Evolutionary conservation across 768 basidiomycete species (phyloP).

Genomic region (Lyophyllum semitale): DNA sequence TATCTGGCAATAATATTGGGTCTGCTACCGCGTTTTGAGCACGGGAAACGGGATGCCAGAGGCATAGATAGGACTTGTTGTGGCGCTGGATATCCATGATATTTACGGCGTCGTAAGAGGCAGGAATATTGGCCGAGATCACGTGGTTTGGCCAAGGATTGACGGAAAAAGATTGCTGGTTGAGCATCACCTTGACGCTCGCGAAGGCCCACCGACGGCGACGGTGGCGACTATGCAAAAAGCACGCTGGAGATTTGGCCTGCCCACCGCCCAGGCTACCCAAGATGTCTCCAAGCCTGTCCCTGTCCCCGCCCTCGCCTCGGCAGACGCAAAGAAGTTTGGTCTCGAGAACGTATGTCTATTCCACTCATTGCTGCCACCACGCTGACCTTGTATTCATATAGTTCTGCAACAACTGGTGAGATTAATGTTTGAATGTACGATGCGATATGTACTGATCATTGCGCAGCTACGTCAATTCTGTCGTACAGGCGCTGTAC

Average conservation of each 20-base stretch:
- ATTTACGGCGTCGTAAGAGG: too few relatives aligned
- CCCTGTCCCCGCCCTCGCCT: conserved; percentile 39
- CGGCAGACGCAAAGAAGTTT: conserved; percentile 84
- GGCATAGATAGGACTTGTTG: neutral
- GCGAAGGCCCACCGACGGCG: conserved; percentile 12
- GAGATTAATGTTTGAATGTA: conserved; percentile 16
- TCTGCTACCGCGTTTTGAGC: neutral
- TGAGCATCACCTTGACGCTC: conserved; percentile 7
- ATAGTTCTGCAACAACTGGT: conserved; percentile 98
- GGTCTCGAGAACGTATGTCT: conserved; percentile 93
- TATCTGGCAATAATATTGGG: neutral
- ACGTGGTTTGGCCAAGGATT: conserved; percentile 15
- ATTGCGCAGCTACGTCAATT: conserved; percentile 87
- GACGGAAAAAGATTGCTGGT: conserved; percentile 16
- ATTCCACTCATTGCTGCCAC: neutral
- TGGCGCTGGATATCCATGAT: conserved; percentile 7
- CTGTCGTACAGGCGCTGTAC: conserved; percentile 96
- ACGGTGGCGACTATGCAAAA: conserved; percentile 13
- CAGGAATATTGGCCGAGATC: neutral
- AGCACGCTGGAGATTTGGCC: conserved; percentile 12
- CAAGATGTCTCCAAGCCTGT: conserved; percentile 30
- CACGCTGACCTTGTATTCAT: conserved; percentile 4
- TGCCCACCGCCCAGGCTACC: conserved; percentile 13
- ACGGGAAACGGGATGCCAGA: neutral
- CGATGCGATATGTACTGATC: conserved; percentile 14